These are phyloP conservation scores for Lasiodiplodia theobromae DNA, from an alignment of 2,329 filamentous ascomycete species.

Conservation along the genomic window DNA sequence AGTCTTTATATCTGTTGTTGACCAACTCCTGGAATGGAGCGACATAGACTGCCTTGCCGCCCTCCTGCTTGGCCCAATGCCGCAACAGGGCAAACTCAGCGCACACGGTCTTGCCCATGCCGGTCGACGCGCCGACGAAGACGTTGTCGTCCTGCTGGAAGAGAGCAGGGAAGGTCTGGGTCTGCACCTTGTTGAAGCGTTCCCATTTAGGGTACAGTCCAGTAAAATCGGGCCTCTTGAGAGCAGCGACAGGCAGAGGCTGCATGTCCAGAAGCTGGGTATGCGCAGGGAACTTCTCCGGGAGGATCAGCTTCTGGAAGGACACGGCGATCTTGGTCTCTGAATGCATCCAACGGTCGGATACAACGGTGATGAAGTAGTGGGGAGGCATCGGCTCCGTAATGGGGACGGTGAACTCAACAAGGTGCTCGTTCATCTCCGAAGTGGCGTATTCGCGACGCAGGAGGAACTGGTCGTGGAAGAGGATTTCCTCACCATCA, in stretches of 20 bases:
- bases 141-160: slow-evolving; percentile 93
- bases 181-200: slow-evolving; percentile 97
- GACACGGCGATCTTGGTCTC: slow-evolving; percentile 92
- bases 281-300: slow-evolving; percentile 93
- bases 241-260: slow-evolving; percentile 83
- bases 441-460: slow-evolving; percentile 85
- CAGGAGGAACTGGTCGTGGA: slow-evolving; percentile 91
- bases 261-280: slow-evolving; percentile 93
- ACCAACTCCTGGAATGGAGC: slow-evolving; percentile 94
- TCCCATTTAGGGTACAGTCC: slow-evolving; percentile 82
- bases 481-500: slow-evolving; percentile 94
- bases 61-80: slow-evolving; percentile 78
- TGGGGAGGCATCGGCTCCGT: slow-evolving; percentile 98
- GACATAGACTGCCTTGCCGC: slow-evolving; percentile 87
- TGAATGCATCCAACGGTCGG: slow-evolving; percentile 97
- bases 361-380: slow-evolving; percentile 95
- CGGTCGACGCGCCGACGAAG: slow-evolving; percentile 89
- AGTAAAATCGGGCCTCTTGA: slow-evolving; percentile 85
- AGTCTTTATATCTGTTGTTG: slow-evolving; percentile 81
- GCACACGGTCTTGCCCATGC: slow-evolving; percentile 95
- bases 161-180: slow-evolving; percentile 93
- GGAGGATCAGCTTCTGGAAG: slow-evolving; percentile 92
- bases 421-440: slow-evolving; percentile 90
- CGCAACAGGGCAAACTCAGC: slow-evolving; percentile 91
- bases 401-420: slow-evolving; percentile 96